Evolutionary conservation across 352 stramenopile species (phyloP), one percentile per base, ranked within the genome.

Genomic region (Elongisporangium undulatum): DNA sequence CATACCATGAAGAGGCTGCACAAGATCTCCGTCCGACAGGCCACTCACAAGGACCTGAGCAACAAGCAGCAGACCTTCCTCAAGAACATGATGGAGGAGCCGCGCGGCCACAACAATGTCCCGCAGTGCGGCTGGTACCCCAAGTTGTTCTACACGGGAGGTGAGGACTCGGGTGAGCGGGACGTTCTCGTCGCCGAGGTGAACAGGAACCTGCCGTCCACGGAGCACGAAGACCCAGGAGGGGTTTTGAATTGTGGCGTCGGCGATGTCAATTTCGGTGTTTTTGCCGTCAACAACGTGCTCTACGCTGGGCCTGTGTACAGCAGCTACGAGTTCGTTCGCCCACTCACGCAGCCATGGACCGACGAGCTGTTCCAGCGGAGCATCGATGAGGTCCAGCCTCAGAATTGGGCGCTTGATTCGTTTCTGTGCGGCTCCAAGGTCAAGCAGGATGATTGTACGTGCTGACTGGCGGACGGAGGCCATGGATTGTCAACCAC

Each of bases 251-350:
- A 62, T 22, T 55, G 21, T n/a, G 57, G 57, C 8, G 57, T 62
- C 22, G 57, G 57, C 21, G 48, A 49, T 21, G 57, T 57, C 4
- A 22, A 23, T 17, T 19, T 57, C 13, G 57, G 49, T 21, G 22
- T 53, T 2, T 62, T 62, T 26, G 17, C 56, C n/a, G 57, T 62
- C 19, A 39, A 62, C 23, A 17, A 22, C 24, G 49, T 62, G n/a
- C 56, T 57, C 4, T 62, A 62, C 22, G 57, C 57, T 49, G 57
- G 57, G 5, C 57, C 57, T 34, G 57, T 62, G 1, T 62, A 58
- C 34, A 62, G 57, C 57, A 55, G 5, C 22, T 62, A 62, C 50
- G 57, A 62, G 41, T 57, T 62, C 24, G 41, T 53, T 5, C 41
- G 48, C 16, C 49, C 56, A 2, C 2, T 55, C 15, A 53, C 51